These are phyloP conservation scores for Asparagopsis taxiformis DNA, from an alignment of 31 red algal genomes.

Conservation along the genomic window DNA sequence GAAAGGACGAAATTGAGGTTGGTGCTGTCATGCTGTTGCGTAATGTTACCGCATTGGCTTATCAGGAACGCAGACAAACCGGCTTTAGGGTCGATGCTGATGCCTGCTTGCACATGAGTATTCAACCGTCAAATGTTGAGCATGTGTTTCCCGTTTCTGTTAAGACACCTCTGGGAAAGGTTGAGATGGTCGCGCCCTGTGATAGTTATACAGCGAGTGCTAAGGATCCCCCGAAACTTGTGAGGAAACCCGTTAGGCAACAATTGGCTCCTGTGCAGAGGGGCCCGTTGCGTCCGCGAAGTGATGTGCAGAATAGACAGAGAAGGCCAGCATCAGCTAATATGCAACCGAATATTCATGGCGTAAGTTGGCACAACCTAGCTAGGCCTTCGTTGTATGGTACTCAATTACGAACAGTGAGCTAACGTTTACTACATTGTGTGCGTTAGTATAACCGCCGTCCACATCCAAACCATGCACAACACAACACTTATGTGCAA, in stretches of 20 bases:
- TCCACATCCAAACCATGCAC: background rate
- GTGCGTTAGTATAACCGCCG: background rate
- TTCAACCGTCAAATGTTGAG: constrained; percentile 3
- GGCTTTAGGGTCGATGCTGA: constrained; percentile 12
- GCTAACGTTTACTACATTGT: constrained; percentile 1
- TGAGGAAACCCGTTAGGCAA: background rate
- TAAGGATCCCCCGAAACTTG: background rate
- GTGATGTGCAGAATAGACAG: background rate
- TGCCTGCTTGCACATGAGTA: constrained; percentile 8
- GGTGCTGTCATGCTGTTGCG: constrained; percentile 19
- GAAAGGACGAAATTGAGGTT: background rate
- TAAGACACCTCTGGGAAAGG: background rate
- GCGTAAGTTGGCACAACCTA: too few relatives aligned
- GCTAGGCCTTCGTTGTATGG: too few relatives aligned
- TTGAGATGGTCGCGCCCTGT: background rate
- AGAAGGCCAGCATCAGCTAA: background rate
- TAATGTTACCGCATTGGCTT: background rate
- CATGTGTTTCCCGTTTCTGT: constrained; percentile 2
- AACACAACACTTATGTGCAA: background rate
- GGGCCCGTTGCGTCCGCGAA: background rate
- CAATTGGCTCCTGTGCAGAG: background rate
- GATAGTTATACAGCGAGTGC: constrained; percentile 9
- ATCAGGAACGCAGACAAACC: background rate
- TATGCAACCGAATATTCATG: background rate
- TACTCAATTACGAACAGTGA: too few relatives aligned